These are phyloP conservation scores for Amorphotheca resinae DNA, from an alignment of 495 filamentous ascomycete species.

Conservation along the genomic window DNA sequence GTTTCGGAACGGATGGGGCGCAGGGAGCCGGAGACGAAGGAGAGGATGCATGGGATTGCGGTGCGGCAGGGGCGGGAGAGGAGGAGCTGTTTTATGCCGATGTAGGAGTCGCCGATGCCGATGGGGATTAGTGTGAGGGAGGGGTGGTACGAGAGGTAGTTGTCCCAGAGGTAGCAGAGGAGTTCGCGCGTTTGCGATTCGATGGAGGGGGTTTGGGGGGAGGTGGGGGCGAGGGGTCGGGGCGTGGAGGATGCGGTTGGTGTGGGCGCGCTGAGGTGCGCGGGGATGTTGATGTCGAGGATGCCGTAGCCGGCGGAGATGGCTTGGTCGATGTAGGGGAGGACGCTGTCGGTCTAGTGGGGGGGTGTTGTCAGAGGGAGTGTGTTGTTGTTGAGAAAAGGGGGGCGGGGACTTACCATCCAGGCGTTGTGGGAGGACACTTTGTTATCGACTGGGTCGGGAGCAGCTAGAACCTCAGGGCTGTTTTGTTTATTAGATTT, in stretches of 20 bases:
- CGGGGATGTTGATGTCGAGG: slow-evolving; percentile 82
- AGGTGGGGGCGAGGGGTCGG: neutral
- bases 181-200: slow-evolving; percentile 57
- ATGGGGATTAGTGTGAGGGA: slow-evolving; percentile 64
- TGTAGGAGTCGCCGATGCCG: slow-evolving; percentile 67
- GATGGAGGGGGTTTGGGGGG: slow-evolving; percentile 21
- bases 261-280: slow-evolving; percentile 20
- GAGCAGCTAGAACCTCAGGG: slow-evolving; percentile 56
- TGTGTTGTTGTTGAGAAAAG: slow-evolving; percentile 12
- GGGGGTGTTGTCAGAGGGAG: slow-evolving; percentile 25
- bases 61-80: slow-evolving; percentile 44
- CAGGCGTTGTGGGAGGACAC: slow-evolving; percentile 73
- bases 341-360: slow-evolving; percentile 58
- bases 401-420: slow-evolving; percentile 26
- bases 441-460: slow-evolving; percentile 54
- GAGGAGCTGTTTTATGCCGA: slow-evolving; percentile 55
- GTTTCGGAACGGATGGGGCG: slow-evolving; percentile 53
- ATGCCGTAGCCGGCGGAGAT: slow-evolving; percentile 58
- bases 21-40: slow-evolving; percentile 50
- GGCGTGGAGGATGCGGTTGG: slow-evolving; percentile 20
- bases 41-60: slow-evolving; percentile 36
- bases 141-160: slow-evolving; percentile 77
- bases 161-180: slow-evolving; percentile 88
- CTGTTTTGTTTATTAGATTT: slow-evolving; percentile 29
- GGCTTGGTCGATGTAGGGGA: slow-evolving; percentile 75